A percentile compares a stretch with the other conserved stretches of the same genome.
Evolutionary conservation across 345 rosid genomes (phyloP).

Genomic region (rapeseed (Brassica napus)): DNA sequence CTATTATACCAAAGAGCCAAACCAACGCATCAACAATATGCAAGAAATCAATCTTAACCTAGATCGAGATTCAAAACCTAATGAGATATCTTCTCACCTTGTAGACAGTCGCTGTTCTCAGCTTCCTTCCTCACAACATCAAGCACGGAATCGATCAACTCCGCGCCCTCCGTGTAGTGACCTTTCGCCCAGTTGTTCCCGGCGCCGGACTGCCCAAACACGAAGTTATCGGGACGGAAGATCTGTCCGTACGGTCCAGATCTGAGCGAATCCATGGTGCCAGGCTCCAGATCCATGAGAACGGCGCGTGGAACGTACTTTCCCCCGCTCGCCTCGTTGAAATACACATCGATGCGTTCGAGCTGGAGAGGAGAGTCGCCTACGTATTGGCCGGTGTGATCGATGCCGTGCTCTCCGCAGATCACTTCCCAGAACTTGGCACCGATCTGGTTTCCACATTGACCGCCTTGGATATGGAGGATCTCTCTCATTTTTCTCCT

Average conservation of each 20-base stretch:
- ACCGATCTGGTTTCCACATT: slow-evolving; percentile 51
- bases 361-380: slow-evolving; percentile 45
- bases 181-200: slow-evolving; percentile 49
- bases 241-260: slow-evolving; percentile 47
- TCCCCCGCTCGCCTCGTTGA: slow-evolving; percentile 45
- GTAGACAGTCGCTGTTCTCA: slow-evolving; percentile 45
- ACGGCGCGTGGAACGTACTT: slow-evolving; percentile 47
- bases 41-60: no score
- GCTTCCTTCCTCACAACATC: slow-evolving; percentile 47
- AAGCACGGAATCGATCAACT: slow-evolving; percentile 41
- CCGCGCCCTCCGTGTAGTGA: slow-evolving; percentile 46
- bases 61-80: not conserved
- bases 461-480: slow-evolving; percentile 47
- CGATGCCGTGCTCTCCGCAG: slow-evolving; percentile 46
- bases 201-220: slow-evolving; percentile 44
- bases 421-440: slow-evolving; percentile 49
- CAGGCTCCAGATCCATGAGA: slow-evolving; percentile 49
- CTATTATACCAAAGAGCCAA: not conserved
- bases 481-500: slow-evolving; percentile 42
- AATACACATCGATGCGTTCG: slow-evolving; percentile 44
- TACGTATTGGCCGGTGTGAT: slow-evolving; percentile 44
- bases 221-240: slow-evolving; percentile 46
- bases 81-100: slow-evolving; percentile 32
- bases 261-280: slow-evolving; percentile 47
- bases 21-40: not conserved